Evolutionary conservation across 2,329 filamentous ascomycete species (phyloP), one percentile per base, ranked within the genome.

Genomic region (Cadophora sp.): DNA sequence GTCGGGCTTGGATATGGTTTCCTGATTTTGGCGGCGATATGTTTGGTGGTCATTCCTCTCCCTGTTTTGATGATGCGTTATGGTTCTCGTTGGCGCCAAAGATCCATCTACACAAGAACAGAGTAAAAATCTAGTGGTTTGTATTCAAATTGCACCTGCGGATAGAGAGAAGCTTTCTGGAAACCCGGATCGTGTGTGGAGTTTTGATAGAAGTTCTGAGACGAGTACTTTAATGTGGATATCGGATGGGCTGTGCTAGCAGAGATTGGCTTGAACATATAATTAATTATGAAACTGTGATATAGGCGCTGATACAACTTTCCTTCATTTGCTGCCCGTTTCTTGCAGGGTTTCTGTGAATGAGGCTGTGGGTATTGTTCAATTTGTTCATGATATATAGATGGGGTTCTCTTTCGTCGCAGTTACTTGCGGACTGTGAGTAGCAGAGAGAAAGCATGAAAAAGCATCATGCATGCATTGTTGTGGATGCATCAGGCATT

Each of bases 11-110:
- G 73, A 11, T 71, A 69, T 63, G 73, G 72, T 0, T 74, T 73
- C 48, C 27, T 70, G 33, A 33, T 75, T 43, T 24, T 74, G 33
- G 82, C 79, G 0, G 80, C 66, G 0, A 39, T 82, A 0, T 80
- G 79, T 56, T 68, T 86, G 2, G 66, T 76, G 2, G 69, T 87
- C 20, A 81, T 83, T 0, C 83, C 86, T 0, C 80, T 89, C 3
- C 85, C 86, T 0, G 66, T 85, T 1, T 45, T 83, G 2, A 74
- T 88, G 3, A 80, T 84, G 70, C 77, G 79, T 30, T 87, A 84
- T 70, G 87, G 87, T 1, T 73, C 77, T 18, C 71, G 71, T 33
- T 88, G 85, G 86, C 80, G 86, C 41, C 81, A 84, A 75, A 74
- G 74, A 39, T 85, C 83, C 2, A 78, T 78, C 60, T 87, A 84